phyloP scores from a whole-genome alignment of 441 rosid genomes.

The Corymbia calophylla region DNA sequence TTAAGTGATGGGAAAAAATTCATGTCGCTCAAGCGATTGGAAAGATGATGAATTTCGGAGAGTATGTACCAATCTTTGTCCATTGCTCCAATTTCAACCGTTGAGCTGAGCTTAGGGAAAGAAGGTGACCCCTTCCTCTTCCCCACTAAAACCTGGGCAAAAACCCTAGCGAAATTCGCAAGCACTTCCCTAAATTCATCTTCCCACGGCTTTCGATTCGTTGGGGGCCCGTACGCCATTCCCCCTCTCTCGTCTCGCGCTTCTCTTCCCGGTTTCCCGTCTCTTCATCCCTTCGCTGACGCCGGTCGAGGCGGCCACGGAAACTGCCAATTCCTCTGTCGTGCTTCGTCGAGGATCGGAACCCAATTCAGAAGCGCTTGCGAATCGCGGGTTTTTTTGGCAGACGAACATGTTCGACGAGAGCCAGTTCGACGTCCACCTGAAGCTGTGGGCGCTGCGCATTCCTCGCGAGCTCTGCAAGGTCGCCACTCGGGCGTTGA shows the following conservation, averaged over 20 bases:
- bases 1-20: too few species aligned
- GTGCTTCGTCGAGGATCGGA: neutral
- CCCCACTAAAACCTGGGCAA: neutral
- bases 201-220: neutral
- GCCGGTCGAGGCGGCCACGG: neutral
- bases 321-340: neutral
- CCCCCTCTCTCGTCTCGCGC: neutral
- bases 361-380: neutral
- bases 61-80: neutral
- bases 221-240: neutral
- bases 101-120: neutral
- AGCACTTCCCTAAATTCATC: neutral
- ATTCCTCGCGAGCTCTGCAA: conserved; percentile 81
- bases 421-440: conserved; percentile 59
- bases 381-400: neutral
- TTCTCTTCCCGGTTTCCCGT: neutral
- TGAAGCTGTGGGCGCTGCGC: conserved; percentile 70
- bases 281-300: neutral
- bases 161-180: neutral
- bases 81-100: neutral
- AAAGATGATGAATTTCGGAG: neutral
- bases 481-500: conserved; percentile 46
- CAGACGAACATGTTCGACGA: conserved; percentile 44
- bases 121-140: neutral
- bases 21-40: too few species aligned